A percentile compares a stretch with the other conserved stretches of the same genome.
Evolutionary conservation across 2,329 filamentous ascomycete species (phyloP).

Genomic region (Harringtonia lauricola): DNA sequence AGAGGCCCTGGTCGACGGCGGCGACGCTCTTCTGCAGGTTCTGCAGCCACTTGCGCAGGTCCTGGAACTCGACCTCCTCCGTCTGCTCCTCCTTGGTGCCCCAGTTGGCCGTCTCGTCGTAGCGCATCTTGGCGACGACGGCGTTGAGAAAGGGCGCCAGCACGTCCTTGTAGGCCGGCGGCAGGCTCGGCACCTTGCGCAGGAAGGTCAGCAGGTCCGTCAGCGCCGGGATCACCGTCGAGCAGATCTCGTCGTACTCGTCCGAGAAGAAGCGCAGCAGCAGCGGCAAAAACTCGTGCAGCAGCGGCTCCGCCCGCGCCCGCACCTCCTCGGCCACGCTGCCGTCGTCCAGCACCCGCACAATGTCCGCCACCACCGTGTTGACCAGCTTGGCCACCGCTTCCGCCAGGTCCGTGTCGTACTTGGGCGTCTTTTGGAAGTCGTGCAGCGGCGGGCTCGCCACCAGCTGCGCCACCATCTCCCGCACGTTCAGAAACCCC

Average conservation of each 20-base stretch:
- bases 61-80: constrained; percentile 94
- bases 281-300: constrained; percentile 76
- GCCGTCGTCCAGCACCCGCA: constrained; percentile 67
- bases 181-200: constrained; percentile 66
- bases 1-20: constrained; percentile 76
- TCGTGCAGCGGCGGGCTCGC: constrained; percentile 71
- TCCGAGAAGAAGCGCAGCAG: constrained; percentile 92
- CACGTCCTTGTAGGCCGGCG: constrained; percentile 67
- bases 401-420: constrained; percentile 93
- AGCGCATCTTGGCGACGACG: constrained; percentile 92
- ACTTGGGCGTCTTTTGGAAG: constrained; percentile 68
- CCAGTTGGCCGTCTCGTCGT: constrained; percentile 90
- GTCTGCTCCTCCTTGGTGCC: constrained; percentile 90
- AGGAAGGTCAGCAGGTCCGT: constrained; percentile 88
- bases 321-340: constrained; percentile 52
- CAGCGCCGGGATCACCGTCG: constrained; percentile 84
- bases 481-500: constrained; percentile 73
- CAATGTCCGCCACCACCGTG: constrained; percentile 74
- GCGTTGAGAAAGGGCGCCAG: constrained; percentile 81
- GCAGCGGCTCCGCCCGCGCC: constrained; percentile 66
- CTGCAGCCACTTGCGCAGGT: constrained; percentile 80
- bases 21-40: constrained; percentile 88
- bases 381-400: constrained; percentile 94
- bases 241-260: constrained; percentile 96
- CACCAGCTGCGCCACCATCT: constrained; percentile 78